Evolutionary conservation across 257 asterid species (phyloP).

Genomic region (Fraxinus anomala): DNA sequence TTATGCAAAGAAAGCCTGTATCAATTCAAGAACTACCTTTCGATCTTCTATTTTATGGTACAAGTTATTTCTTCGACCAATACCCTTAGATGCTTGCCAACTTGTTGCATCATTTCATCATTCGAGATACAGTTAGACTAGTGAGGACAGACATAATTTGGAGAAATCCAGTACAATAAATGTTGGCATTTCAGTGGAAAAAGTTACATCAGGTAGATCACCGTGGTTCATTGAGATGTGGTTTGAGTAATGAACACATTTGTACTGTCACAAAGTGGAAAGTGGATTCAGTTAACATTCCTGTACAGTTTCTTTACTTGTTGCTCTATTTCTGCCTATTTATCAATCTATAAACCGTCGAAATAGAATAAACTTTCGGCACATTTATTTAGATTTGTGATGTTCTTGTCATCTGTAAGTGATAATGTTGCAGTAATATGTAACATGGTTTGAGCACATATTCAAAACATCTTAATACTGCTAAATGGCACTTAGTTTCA

Average conservation of each 20-base stretch:
- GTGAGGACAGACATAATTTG: background rate
- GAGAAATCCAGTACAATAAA: background rate
- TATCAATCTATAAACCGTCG: slow-evolving; percentile 9
- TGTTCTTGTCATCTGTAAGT: background rate
- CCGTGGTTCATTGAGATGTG: background rate
- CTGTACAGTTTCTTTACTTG: slow-evolving; percentile 12
- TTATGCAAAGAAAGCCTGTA: too few species aligned
- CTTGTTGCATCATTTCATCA: background rate
- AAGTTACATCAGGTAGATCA: background rate
- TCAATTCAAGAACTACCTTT: too few species aligned
- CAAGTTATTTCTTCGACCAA: background rate
- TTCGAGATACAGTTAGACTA: background rate
- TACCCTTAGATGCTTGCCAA: background rate
- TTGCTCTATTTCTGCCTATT: slow-evolving; percentile 1
- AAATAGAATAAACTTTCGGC: slow-evolving; percentile 4
- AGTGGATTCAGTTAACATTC: slow-evolving; percentile 8
- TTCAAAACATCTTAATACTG: slow-evolving; percentile 16
- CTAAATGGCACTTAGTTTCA: slow-evolving; percentile 13
- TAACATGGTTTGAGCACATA: slow-evolving; percentile 15
- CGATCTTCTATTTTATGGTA: too few species aligned
- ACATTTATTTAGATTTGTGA: background rate
- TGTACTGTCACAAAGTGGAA: background rate
- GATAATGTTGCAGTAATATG: background rate
- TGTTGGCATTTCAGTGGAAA: slow-evolving; percentile 6
- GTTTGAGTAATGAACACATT: slow-evolving; percentile 8